Percentiles rank a stretch among this genome's conserved stretches.
Evolutionary conservation across 208 protist species (phyloP).

Genomic region (Acanthamoeba sp.): DNA sequence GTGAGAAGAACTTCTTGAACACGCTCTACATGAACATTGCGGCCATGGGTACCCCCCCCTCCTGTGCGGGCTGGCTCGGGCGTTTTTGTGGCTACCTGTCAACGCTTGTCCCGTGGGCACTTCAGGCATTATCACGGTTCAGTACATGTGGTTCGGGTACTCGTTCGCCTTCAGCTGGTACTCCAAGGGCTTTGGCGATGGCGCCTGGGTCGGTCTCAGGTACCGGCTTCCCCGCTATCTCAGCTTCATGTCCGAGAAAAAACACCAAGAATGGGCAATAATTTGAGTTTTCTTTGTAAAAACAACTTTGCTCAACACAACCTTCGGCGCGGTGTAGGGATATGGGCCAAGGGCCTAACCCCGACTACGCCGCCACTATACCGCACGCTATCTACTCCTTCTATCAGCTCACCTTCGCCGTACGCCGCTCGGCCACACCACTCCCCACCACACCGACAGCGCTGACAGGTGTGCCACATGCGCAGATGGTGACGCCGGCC

Average conservation of each 20-base stretch:
- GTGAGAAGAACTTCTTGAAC: constrained; percentile 73
- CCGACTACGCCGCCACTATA: constrained; percentile 56
- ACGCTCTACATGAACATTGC: constrained; percentile 68
- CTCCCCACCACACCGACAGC: no score
- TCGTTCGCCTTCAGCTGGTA: constrained; percentile 60
- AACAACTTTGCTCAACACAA: no score
- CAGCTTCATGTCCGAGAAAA: not conserved
- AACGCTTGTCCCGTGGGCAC: not conserved
- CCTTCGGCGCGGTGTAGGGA: no score
- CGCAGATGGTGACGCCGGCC: constrained; percentile 51
- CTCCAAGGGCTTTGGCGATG: constrained; percentile 43
- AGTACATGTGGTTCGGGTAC: constrained; percentile 72
- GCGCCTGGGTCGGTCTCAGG: constrained; percentile 51
- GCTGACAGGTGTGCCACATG: not conserved
- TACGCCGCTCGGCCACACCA: not conserved
- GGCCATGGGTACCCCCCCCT: not conserved
- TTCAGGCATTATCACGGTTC: constrained; percentile 52
- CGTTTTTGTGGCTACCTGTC: not conserved
- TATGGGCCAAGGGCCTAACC: constrained; percentile 19
- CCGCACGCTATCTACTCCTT: constrained; percentile 55
- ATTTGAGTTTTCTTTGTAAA: no score
- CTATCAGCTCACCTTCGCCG: constrained; percentile 60
- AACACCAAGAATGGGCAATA: no score
- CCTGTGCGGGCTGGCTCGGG: not conserved
- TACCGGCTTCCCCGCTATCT: not conserved